Evolutionary conservation across 2,329 filamentous ascomycete species (phyloP), one percentile per base, ranked within the genome.

Genomic region (Fulvia fulva): DNA sequence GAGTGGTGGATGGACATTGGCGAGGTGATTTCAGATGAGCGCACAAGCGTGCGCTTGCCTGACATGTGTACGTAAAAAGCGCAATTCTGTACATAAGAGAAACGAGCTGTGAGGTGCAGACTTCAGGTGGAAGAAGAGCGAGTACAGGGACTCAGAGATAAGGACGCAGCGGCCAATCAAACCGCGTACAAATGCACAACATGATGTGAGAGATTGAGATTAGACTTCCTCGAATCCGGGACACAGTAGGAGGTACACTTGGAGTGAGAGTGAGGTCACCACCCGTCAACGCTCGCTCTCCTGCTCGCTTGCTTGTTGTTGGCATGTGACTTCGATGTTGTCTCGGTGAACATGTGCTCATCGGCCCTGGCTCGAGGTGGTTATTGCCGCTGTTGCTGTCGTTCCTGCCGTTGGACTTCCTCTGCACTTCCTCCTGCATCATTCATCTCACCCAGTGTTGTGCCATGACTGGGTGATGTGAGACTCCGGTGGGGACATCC

Each of bases 41-140:
- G 25, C 47, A 58, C 55, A 57, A 53, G 53, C 52, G 59, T 53
- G 32, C 8, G 34, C 19, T 53, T 55, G 45, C n/a, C 51, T 51
- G 50, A 22, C 28, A n/a, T 43, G 14, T 56, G 57, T 62, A 62
- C 60, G 60, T 62, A 62, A 62, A 57, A 62, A 12, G 43, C 44
- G 60, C 60, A 59, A 59, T 57, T 44, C 49, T 51, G 57, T 62
- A 62, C 60, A 45, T 62, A 62, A 62, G 53, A 62, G 57, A 59
- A 62, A 62, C 28, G 45, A 34, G 19, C 11, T 37, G 47, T 44
- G 44, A 57, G 55, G 58, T 52, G 43, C 51, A 55, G 51, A 49
- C 57, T 56, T 56, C 25, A 26, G 23, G 43, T 49, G 46, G 37
- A 49, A 32, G 53, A 53, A 45, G 44, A 25, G 50, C 28, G 26